Percentiles rank a stretch among this genome's conserved stretches.
Conservation (phyloP, 163 green algal species). For the Smithsoniella earleae region DNA sequence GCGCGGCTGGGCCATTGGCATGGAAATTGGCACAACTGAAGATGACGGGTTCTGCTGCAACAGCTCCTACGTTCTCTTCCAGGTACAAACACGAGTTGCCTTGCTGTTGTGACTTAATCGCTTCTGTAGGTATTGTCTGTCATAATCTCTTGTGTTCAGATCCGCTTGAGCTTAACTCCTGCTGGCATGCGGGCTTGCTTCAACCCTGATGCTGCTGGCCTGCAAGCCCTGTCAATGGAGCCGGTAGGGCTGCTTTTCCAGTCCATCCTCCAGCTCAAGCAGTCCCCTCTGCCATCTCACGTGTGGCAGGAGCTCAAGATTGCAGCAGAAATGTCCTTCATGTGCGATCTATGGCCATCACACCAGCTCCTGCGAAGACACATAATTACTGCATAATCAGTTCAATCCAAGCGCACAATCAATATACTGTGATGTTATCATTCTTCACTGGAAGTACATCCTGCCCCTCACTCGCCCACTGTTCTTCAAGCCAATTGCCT, state of each 20-base stretch:
- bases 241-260: not conserved
- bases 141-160: too few species aligned
- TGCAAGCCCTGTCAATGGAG: not conserved
- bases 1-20: not conserved
- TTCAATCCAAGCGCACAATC: too few species aligned
- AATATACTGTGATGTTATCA: too few species aligned
- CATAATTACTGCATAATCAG: too few species aligned
- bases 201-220: not conserved
- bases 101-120: too few species aligned
- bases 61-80: constrained; percentile 3
- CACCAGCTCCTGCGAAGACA: too few species aligned
- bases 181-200: not conserved
- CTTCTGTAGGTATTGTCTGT: too few species aligned
- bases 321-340: constrained; percentile 1
- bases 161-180: not conserved
- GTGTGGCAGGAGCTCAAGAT: not conserved
- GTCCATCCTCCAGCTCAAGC: not conserved
- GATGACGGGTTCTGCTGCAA: not conserved
- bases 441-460: too few species aligned
- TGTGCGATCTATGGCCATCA: too few species aligned
- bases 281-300: not conserved
- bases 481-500: too few species aligned
- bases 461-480: too few species aligned
- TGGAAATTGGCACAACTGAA: not conserved
- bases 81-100: too few species aligned